These are phyloP conservation scores for Cercospora berteroae DNA, from an alignment of 2,329 filamentous ascomycete genomes.

Conservation along the genomic window DNA sequence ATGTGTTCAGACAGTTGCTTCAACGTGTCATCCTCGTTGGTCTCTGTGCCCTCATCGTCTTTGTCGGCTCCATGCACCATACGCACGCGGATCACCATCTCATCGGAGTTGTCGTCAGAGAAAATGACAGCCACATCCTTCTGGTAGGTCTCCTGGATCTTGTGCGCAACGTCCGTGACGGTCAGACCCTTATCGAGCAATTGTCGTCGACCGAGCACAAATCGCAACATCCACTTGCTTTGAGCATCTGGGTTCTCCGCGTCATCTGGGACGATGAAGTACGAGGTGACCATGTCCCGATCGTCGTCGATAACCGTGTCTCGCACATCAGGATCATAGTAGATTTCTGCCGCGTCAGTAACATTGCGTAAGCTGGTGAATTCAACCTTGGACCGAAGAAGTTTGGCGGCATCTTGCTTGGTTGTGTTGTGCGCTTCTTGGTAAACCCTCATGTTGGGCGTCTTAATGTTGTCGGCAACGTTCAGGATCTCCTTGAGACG, in stretches of 20 bases:
- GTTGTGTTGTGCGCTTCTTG: slow-evolving; percentile 61
- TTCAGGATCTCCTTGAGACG: slow-evolving; percentile 99
- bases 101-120: slow-evolving; percentile 95
- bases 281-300: slow-evolving; percentile 91
- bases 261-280: slow-evolving; percentile 90
- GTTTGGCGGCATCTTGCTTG: slow-evolving; percentile 78
- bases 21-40: slow-evolving; percentile 78
- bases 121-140: slow-evolving; percentile 88
- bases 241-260: slow-evolving; percentile 62
- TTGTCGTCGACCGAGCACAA: slow-evolving; percentile 89
- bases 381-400: slow-evolving; percentile 83
- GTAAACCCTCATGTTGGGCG: slow-evolving; percentile 92
- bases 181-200: slow-evolving; percentile 90
- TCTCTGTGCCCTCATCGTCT: slow-evolving; percentile 61
- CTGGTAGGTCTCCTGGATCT: slow-evolving; percentile 85
- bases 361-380: slow-evolving; percentile 92
- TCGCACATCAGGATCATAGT: slow-evolving; percentile 91
- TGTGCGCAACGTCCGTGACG: slow-evolving; percentile 84
- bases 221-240: slow-evolving; percentile 92
- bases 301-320: slow-evolving; percentile 84
- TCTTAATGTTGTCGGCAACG: slow-evolving; percentile 97
- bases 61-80: slow-evolving; percentile 49
- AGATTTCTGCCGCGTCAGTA: slow-evolving; percentile 89
- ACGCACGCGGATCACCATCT: slow-evolving; percentile 90
- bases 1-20: slow-evolving; percentile 90